Conservation (phyloP, 495 filamentous ascomycete species). For the Terfezia claveryi region DNA sequence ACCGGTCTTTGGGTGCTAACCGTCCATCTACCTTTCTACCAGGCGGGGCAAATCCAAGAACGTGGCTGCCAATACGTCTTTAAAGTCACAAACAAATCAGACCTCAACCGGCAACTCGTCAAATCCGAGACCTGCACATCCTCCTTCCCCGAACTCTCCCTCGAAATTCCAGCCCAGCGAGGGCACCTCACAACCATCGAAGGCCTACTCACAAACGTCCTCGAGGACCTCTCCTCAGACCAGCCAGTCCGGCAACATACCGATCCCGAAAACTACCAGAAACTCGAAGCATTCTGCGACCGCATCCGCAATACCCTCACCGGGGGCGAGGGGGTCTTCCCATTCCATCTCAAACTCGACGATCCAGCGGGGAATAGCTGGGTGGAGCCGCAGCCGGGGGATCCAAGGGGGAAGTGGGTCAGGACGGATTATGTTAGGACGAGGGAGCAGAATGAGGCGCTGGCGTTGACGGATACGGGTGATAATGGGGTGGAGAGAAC, state of each 20-base stretch:
- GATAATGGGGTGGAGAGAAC: slow-evolving; percentile 20
- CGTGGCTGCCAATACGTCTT: slow-evolving; percentile 63
- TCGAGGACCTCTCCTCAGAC: slow-evolving; percentile 51
- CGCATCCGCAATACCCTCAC: slow-evolving; percentile 42
- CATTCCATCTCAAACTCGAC: slow-evolving; percentile 70
- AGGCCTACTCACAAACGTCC: slow-evolving; percentile 52
- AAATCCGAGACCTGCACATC: slow-evolving; percentile 71
- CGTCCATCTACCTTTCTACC: background rate
- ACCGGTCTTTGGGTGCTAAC: background rate
- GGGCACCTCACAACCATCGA: slow-evolving; percentile 84
- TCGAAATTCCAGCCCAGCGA: slow-evolving; percentile 75
- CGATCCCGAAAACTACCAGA: slow-evolving; percentile 49
- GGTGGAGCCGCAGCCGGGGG: slow-evolving; percentile 66
- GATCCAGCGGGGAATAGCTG: slow-evolving; percentile 94
- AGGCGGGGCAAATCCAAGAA: slow-evolving; percentile 68
- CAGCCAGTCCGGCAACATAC: slow-evolving; percentile 53
- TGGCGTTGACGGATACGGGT: slow-evolving; percentile 35
- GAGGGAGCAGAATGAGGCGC: slow-evolving; percentile 57
- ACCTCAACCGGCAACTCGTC: slow-evolving; percentile 69
- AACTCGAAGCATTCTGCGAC: slow-evolving; percentile 49
- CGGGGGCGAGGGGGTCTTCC: slow-evolving; percentile 32
- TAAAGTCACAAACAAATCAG: slow-evolving; percentile 40
- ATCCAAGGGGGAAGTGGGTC: slow-evolving; percentile 57
- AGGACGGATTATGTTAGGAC: slow-evolving; percentile 63
- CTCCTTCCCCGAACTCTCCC: slow-evolving; percentile 60